Conservation (phyloP, 176 grass and related monocot genomes). For the Zoysia japonica region DNA sequence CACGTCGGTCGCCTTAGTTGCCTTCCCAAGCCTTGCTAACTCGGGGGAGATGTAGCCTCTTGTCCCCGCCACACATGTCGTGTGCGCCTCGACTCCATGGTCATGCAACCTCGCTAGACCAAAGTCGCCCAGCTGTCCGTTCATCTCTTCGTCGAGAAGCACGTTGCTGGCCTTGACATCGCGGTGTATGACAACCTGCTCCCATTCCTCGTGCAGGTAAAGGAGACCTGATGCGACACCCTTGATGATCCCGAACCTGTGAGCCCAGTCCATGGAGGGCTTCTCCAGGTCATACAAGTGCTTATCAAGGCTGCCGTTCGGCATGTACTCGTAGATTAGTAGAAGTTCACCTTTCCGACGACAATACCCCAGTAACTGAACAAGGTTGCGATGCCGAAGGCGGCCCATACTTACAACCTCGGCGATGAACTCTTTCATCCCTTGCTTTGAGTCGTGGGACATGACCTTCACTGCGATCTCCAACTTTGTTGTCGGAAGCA, state of each 20-base stretch:
- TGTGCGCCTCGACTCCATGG: conserved; percentile 1
- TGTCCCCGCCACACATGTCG: conserved; percentile 16
- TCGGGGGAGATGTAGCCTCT: conserved; percentile 35
- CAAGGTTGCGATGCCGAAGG: conserved; percentile 31
- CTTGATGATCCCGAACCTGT: conserved; percentile 22
- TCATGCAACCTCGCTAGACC: conserved; percentile 30
- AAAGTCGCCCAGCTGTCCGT: conserved; percentile 16
- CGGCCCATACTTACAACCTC: conserved; percentile 38
- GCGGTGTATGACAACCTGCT: conserved; percentile 18
- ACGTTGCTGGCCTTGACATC: conserved; percentile 40
- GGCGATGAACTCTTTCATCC: conserved; percentile 28
- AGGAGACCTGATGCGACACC: background rate
- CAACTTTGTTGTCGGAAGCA: conserved; percentile 17
- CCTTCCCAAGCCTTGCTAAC: background rate
- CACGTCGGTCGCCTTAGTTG: conserved; percentile 1
- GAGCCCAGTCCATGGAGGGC: background rate
- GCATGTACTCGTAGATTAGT: conserved; percentile 38
- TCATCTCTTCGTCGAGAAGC: conserved; percentile 21
- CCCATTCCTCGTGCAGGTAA: conserved; percentile 41
- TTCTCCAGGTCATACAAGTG: background rate
- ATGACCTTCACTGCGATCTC: conserved; percentile 34
- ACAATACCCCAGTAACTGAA: conserved; percentile 26
- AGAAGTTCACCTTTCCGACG: conserved; percentile 33
- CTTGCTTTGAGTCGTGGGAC: conserved; percentile 28
- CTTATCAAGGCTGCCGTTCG: conserved; percentile 45